phyloP scores from a whole-genome alignment of 768 basidiomycete genomes.

The Phlebiopsis gigantea region DNA sequence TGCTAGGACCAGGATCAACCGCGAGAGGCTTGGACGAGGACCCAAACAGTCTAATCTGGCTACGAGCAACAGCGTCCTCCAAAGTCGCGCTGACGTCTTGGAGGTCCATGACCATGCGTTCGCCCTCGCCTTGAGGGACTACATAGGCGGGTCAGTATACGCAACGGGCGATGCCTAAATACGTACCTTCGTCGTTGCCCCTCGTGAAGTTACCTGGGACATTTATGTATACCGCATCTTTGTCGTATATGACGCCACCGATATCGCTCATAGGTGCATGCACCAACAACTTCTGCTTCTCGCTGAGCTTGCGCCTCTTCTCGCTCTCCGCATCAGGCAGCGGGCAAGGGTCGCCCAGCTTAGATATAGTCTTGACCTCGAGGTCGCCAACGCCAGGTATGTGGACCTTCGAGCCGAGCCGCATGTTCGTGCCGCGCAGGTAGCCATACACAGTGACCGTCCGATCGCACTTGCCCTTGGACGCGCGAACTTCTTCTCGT shows the following conservation, averaged over 20 bases:
- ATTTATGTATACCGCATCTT: constrained; percentile 97
- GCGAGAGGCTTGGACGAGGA: constrained; percentile 71
- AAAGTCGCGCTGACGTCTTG: constrained; percentile 84
- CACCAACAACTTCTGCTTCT: constrained; percentile 87
- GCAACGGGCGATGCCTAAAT: neutral
- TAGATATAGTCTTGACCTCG: constrained; percentile 63
- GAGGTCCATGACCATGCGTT: constrained; percentile 95
- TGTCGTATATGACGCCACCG: constrained; percentile 95
- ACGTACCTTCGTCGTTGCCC: constrained; percentile 59
- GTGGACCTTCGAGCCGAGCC: constrained; percentile 74
- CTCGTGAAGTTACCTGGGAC: constrained; percentile 92
- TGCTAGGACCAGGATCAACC: constrained; percentile 29
- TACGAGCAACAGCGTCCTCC: constrained; percentile 74
- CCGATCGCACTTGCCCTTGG: constrained; percentile 89
- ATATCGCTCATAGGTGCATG: constrained; percentile 99
- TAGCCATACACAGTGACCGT: constrained; percentile 94
- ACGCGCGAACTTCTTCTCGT: constrained; percentile 70
- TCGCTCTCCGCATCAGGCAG: constrained; percentile 88
- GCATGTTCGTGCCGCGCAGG: constrained; percentile 83
- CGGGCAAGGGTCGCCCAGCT: constrained; percentile 92
- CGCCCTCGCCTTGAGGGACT: constrained; percentile 89
- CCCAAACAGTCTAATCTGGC: constrained; percentile 79
- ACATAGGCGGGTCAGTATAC: constrained; percentile 7
- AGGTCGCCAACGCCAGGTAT: constrained; percentile 95
- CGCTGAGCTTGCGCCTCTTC: constrained; percentile 86